Evolutionary conservation across 1,139 yeast species (phyloP).

Genomic region (Blastobotrys petasosporus): DNA sequence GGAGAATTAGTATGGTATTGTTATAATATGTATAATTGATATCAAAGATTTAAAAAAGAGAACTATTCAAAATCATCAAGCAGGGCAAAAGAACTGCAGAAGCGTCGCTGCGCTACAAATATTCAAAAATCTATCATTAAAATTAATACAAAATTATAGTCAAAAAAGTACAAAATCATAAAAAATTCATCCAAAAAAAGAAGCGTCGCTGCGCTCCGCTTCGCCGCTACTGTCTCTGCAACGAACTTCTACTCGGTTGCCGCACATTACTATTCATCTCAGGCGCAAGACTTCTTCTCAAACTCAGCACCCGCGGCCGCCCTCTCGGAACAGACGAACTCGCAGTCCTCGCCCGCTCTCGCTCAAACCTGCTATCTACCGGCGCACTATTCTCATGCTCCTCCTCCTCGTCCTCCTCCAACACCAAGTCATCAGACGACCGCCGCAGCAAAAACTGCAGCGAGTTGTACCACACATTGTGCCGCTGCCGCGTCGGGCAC

Average conservation of each 20-base stretch:
- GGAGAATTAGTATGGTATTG: too few species aligned
- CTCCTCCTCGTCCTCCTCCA: constrained; percentile 35
- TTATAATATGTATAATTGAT: neutral
- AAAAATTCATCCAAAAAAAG: neutral
- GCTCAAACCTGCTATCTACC: constrained; percentile 18
- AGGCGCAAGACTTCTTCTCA: constrained; percentile 29
- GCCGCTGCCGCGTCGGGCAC: constrained; percentile 82
- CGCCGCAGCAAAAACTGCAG: constrained; percentile 69
- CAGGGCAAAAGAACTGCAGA: too few species aligned
- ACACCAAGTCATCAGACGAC: constrained; percentile 53
- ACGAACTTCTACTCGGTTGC: constrained; percentile 18
- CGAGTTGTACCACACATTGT: constrained; percentile 88
- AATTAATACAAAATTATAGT: neutral
- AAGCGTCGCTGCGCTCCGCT: neutral
- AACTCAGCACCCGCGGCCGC: constrained; percentile 19
- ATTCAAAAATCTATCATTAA: constrained; percentile 4
- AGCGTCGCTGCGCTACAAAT: too few species aligned
- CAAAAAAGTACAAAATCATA: neutral
- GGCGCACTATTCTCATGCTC: constrained; percentile 11
- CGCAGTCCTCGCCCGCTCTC: constrained; percentile 21
- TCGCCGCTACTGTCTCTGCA: constrained; percentile 10
- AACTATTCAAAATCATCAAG: too few species aligned
- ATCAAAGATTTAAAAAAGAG: neutral
- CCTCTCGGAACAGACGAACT: constrained; percentile 16
- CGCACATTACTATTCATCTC: constrained; percentile 25